Conservation (phyloP, 2,329 filamentous ascomycete species). For the Fusarium sp. region DNA sequence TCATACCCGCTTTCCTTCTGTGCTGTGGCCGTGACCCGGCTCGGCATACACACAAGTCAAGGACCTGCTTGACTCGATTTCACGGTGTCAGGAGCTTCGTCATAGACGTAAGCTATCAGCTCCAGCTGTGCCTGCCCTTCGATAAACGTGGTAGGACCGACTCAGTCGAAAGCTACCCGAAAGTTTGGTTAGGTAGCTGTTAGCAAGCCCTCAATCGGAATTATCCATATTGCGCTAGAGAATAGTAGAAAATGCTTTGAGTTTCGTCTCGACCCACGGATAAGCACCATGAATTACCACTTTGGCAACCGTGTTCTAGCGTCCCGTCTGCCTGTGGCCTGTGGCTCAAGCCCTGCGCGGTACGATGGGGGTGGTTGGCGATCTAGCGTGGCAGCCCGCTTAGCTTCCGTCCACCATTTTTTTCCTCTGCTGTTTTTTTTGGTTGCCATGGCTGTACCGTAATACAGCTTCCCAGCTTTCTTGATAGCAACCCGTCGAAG, state of each 20-base stretch:
- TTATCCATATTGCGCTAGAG: constrained; percentile 10
- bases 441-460: constrained; percentile 9
- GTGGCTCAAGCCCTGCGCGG: constrained; percentile 23
- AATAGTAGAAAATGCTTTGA: constrained; percentile 16
- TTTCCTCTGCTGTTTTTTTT: constrained; percentile 8
- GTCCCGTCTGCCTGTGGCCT: constrained; percentile 14
- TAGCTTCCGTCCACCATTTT: constrained; percentile 21
- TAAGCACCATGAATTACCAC: constrained; percentile 7
- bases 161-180: constrained; percentile 14
- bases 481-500: constrained; percentile 9
- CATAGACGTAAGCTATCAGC: constrained; percentile 20
- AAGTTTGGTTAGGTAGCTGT: constrained; percentile 22
- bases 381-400: constrained; percentile 40
- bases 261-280: constrained; percentile 17
- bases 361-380: constrained; percentile 34
- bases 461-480: constrained; percentile 9
- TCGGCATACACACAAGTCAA: constrained; percentile 19
- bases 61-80: constrained; percentile 13
- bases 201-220: constrained; percentile 1
- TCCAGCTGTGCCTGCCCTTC: constrained; percentile 1
- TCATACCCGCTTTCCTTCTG: constrained; percentile 27
- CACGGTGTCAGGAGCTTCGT: constrained; percentile 17
- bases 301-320: constrained; percentile 22
- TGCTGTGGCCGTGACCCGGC: constrained; percentile 36
- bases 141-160: constrained; percentile 18